These are phyloP conservation scores for Conticribra weissflogii DNA, from an alignment of 108 stramenopile species.

Conservation along the genomic window DNA sequence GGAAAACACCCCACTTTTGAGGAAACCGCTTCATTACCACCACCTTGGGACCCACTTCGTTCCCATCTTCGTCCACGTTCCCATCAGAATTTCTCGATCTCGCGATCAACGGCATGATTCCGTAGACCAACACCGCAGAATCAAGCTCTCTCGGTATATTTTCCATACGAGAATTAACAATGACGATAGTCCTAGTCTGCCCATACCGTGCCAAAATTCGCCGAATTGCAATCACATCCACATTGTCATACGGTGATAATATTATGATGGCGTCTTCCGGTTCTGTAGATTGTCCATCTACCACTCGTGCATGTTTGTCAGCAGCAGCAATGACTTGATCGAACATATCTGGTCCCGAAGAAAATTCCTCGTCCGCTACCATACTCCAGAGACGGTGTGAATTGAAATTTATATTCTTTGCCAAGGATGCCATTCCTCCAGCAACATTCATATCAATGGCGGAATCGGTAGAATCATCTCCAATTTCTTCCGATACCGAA, in stretches of 20 bases:
- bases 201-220: conserved; percentile 48
- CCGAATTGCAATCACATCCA: conserved; percentile 43
- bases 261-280: conserved; percentile 49
- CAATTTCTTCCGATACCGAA: conserved; percentile 2
- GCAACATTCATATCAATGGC: too few species aligned
- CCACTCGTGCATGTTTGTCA: conserved; percentile 31
- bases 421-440: too few species aligned
- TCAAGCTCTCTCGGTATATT: conserved; percentile 20
- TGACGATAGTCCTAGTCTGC: conserved; percentile 13
- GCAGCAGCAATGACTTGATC: conserved; percentile 41
- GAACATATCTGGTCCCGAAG: conserved; percentile 48
- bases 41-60: conserved; percentile 29
- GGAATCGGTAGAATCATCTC: not conserved
- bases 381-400: conserved; percentile 53
- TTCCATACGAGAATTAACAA: conserved; percentile 34
- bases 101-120: conserved; percentile 30
- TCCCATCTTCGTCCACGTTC: conserved; percentile 1
- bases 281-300: not conserved
- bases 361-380: conserved; percentile 31
- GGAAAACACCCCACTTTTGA: conserved; percentile 27
- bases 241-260: conserved; percentile 34
- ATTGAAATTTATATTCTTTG: not conserved
- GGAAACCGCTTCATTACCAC: conserved; percentile 53
- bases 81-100: not conserved
- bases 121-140: conserved; percentile 26